Conservation (phyloP, 768 basidiomycete genomes). For the Clitopilus hobsonii region DNA sequence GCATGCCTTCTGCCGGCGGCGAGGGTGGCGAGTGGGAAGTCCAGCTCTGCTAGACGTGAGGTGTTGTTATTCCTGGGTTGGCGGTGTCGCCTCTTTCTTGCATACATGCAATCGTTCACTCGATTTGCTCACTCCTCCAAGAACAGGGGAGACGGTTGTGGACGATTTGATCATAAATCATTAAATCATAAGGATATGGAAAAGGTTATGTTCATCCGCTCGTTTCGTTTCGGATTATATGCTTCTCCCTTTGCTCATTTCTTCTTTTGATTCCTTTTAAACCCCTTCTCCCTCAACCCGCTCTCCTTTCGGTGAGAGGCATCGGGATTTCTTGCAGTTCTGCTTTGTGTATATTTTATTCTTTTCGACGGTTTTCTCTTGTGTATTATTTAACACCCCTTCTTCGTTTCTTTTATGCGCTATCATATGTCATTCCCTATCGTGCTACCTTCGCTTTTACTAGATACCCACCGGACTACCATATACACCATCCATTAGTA, state of each 20-base stretch:
- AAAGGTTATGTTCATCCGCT: neutral
- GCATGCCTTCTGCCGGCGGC: constrained; percentile 53
- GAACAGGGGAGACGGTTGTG: neutral
- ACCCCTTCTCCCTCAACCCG: constrained; percentile 7
- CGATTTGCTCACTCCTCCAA: neutral
- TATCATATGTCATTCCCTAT: constrained; percentile 1
- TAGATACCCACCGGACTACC: constrained; percentile 1
- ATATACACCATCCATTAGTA: neutral
- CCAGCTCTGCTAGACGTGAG: constrained; percentile 46
- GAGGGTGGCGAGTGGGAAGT: constrained; percentile 82
- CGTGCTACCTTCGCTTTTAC: constrained; percentile 1
- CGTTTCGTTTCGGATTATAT: constrained; percentile 10
- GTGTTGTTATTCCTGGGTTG: neutral
- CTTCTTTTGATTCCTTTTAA: neutral
- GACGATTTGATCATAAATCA: neutral
- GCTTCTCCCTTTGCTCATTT: constrained; percentile 7
- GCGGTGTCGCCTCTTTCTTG: neutral
- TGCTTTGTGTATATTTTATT: neutral
- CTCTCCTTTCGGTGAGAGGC: constrained; percentile 1
- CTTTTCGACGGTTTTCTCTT: neutral
- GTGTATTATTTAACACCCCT: neutral
- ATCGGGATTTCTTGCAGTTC: neutral
- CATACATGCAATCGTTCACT: neutral
- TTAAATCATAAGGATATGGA: neutral
- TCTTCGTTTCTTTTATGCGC: neutral